These are phyloP conservation scores for Flaveria brownii DNA, from an alignment of 129 eudicot species.

Conservation along the genomic window DNA sequence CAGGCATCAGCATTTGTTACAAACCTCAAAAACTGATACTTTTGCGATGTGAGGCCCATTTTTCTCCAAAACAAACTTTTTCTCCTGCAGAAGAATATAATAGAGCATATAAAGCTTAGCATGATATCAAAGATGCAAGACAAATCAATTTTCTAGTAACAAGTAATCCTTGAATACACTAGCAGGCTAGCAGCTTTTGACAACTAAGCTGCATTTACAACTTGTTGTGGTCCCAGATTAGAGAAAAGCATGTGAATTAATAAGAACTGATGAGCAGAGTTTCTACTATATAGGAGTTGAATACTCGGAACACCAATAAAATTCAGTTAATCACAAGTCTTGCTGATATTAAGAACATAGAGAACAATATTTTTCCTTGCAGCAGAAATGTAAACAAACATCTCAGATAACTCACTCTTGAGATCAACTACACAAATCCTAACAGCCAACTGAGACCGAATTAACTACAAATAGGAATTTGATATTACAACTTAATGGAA, in stretches of 20 bases:
- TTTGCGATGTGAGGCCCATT: constrained; percentile 84
- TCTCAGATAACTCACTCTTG: neutral
- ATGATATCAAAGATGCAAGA: constrained; percentile 3
- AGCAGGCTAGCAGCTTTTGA: neutral
- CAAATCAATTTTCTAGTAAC: neutral
- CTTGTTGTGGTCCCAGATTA: neutral
- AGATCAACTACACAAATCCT: neutral
- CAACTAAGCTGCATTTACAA: constrained; percentile 1
- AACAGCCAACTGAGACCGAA: neutral
- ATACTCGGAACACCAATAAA: neutral
- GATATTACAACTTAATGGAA: neutral
- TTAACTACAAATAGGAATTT: neutral
- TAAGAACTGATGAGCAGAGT: neutral
- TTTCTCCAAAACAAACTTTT: constrained; percentile 77
- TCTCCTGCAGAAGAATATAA: constrained; percentile 61
- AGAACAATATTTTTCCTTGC: neutral
- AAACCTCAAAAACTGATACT: constrained; percentile 82
- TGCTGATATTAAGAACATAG: neutral
- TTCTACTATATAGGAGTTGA: neutral
- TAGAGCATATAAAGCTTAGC: neutral
- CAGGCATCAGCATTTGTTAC: constrained; percentile 18
- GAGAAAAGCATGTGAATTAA: neutral
- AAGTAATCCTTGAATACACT: neutral
- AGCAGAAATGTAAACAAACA: neutral
- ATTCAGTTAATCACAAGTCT: neutral